A percentile compares a stretch with the other conserved stretches of the same genome.
phyloP scores from a whole-genome alignment of 768 basidiomycete genomes.

The Butyriboletus loyo region DNA sequence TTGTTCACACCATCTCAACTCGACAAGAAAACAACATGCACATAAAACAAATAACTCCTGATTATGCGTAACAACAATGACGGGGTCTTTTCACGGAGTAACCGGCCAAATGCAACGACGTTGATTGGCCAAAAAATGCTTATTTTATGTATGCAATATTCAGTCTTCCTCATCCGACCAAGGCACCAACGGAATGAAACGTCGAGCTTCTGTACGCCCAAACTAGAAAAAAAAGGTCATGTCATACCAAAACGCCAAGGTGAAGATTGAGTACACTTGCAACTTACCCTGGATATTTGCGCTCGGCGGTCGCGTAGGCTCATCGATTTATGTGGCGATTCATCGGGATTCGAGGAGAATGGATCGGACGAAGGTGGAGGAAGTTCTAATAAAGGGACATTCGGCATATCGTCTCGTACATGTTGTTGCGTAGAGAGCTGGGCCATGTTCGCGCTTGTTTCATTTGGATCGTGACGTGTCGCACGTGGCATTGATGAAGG shows the following conservation, averaged over 20 bases:
- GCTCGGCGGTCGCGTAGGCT: constrained; percentile 32
- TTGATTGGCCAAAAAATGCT: constrained; percentile 14
- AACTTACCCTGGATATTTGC: constrained; percentile 27
- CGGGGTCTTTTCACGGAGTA: constrained; percentile 12
- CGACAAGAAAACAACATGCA: background rate
- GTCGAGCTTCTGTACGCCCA: constrained; percentile 26
- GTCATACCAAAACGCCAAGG: background rate
- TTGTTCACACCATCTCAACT: background rate
- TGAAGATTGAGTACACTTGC: background rate
- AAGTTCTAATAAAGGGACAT: background rate
- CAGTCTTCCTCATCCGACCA: constrained; percentile 33
- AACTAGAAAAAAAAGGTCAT: constrained; percentile 16
- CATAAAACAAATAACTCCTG: background rate
- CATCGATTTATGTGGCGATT: constrained; percentile 26
- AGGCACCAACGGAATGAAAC: constrained; percentile 28
- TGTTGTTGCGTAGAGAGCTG: background rate
- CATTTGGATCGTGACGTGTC: background rate
- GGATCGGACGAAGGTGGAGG: background rate
- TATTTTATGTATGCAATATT: constrained; percentile 10
- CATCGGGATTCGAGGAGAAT: background rate
- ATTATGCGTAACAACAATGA: background rate
- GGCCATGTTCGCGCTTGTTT: background rate
- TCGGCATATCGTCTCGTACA: background rate
- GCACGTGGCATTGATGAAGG: constrained; percentile 1
- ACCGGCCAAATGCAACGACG: constrained; percentile 6